These are phyloP conservation scores for Ganoderma boninense DNA, from an alignment of 1,284 basidiomycete species.

Conservation along the genomic window DNA sequence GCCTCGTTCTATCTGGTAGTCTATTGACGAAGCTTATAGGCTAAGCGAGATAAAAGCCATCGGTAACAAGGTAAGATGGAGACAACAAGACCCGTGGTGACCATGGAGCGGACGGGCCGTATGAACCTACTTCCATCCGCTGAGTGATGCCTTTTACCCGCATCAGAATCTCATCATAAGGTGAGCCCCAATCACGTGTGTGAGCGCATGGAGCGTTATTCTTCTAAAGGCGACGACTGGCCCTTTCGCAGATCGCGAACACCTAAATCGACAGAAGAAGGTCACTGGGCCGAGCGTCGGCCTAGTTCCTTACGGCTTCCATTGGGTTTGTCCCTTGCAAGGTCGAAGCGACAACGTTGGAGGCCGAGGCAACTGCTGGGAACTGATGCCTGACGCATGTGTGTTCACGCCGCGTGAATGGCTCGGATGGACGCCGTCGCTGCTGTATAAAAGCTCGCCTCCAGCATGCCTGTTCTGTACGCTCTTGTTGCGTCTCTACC, in stretches of 20 bases:
- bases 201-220: conserved; percentile 7
- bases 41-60: not conserved
- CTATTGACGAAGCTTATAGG: conserved; percentile 24
- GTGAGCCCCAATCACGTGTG: conserved; percentile 19
- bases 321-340: conserved; percentile 5
- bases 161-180: conserved; percentile 29
- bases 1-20: not conserved
- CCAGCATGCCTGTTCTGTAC: not conserved
- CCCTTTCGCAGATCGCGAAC: conserved; percentile 12
- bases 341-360: conserved; percentile 18
- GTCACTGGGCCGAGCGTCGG: conserved; percentile 26
- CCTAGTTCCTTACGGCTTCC: conserved; percentile 2
- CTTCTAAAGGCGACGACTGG: conserved; percentile 17
- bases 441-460: conserved; percentile 16
- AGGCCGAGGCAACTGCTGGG: conserved; percentile 14
- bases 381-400: conserved; percentile 8
- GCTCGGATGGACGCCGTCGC: conserved; percentile 12
- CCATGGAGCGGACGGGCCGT: conserved; percentile 6
- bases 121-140: not conserved
- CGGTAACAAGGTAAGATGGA: conserved; percentile 21
- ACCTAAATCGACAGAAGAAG: conserved; percentile 22
- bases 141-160: conserved; percentile 15
- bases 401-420: not conserved
- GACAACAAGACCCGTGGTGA: not conserved
- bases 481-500: conserved; percentile 15